Percentiles rank a stretch among this genome's conserved stretches.
phyloP scores from a whole-genome alignment of 2,329 filamentous ascomycete genomes.

The Aureobasidium sp. region DNA sequence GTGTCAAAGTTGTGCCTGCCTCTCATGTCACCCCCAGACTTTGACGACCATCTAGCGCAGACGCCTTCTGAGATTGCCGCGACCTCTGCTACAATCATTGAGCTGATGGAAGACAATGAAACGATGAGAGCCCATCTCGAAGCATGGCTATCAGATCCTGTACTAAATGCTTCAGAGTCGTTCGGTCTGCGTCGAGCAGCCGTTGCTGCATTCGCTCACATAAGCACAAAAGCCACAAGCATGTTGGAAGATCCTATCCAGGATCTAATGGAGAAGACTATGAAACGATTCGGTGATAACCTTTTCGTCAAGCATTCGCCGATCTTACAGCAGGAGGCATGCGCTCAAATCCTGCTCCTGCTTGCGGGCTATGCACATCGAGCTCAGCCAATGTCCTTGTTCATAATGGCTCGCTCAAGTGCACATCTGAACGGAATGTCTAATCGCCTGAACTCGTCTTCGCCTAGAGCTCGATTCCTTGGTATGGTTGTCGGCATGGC shows the following conservation, averaged over 20 bases:
- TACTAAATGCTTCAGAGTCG: slow-evolving; percentile 20
- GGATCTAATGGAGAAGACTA: slow-evolving; percentile 59
- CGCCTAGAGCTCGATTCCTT: slow-evolving; percentile 67
- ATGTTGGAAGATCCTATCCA: slow-evolving; percentile 30
- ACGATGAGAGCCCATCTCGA: slow-evolving; percentile 20
- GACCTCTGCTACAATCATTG: slow-evolving; percentile 16
- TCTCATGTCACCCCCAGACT: neutral
- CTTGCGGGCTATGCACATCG: slow-evolving; percentile 69
- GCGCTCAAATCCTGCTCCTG: slow-evolving; percentile 72
- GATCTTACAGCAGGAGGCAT: slow-evolving; percentile 80
- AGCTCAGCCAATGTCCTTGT: slow-evolving; percentile 57
- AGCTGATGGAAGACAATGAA: slow-evolving; percentile 16
- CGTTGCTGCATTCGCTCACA: slow-evolving; percentile 22
- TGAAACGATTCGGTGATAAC: slow-evolving; percentile 74
- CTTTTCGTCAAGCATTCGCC: slow-evolving; percentile 82
- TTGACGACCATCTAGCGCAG: neutral
- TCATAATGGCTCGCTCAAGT: slow-evolving; percentile 62
- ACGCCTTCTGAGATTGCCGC: slow-evolving; percentile 11
- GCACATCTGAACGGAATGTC: slow-evolving; percentile 73
- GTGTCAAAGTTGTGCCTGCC: slow-evolving; percentile 20
- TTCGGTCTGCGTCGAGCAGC: slow-evolving; percentile 23
- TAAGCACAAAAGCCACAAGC: neutral
- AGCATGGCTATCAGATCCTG: slow-evolving; percentile 22
- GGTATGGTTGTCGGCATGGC: slow-evolving; percentile 83
- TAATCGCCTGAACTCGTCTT: slow-evolving; percentile 73